A percentile compares a stretch with the other conserved stretches of the same genome.
These are phyloP conservation scores for Emergomyces africanus DNA, from an alignment of 2,329 filamentous ascomycete species.

Conservation along the genomic window DNA sequence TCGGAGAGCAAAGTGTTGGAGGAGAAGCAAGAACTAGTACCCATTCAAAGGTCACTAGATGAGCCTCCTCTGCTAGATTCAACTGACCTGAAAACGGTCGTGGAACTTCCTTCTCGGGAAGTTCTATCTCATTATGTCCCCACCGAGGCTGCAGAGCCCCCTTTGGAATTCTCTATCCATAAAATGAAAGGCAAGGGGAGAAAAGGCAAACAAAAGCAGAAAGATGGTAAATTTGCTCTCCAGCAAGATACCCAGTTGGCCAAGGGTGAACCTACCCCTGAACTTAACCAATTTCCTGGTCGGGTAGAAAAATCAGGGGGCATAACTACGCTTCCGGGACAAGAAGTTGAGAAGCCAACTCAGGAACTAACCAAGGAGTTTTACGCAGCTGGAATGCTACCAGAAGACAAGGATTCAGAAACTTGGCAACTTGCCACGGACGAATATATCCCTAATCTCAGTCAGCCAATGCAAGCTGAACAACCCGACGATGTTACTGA, in stretches of 20 bases:
- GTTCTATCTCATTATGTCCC: background rate
- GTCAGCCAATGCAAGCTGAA: background rate
- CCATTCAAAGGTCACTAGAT: background rate
- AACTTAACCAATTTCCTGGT: slow-evolving; percentile 12
- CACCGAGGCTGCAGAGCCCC: background rate
- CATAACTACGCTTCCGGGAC: background rate
- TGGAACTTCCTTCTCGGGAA: background rate
- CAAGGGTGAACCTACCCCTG: background rate
- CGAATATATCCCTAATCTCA: background rate
- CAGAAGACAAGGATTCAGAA: background rate
- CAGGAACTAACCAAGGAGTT: background rate
- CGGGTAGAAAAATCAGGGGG: slow-evolving; percentile 5
- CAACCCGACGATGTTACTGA: background rate
- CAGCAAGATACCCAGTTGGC: background rate
- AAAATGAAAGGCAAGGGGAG: slow-evolving; percentile 3
- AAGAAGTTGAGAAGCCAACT: background rate
- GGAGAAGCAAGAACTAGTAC: background rate
- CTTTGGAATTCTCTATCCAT: background rate
- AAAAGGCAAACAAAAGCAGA: slow-evolving; percentile 2
- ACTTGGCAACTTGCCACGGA: background rate
- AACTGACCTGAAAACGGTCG: background rate
- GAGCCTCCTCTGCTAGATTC: background rate
- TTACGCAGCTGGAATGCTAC: background rate
- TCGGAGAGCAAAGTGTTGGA: background rate
- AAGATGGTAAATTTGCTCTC: background rate